phyloP scores from a whole-genome alignment of 1,139 yeast genomes.

The Yamadazyma buinensis region DNA sequence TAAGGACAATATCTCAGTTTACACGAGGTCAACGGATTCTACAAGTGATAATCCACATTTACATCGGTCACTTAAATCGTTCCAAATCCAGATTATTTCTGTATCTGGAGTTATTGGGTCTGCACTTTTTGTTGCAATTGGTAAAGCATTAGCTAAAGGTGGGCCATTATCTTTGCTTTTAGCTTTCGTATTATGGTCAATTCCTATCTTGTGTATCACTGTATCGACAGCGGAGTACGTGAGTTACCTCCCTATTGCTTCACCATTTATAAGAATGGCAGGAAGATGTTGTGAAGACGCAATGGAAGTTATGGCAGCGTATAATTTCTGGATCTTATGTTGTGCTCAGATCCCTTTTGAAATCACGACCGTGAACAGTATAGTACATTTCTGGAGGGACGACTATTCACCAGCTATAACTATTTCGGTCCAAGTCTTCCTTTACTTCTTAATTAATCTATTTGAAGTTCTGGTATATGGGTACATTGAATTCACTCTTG shows the following conservation, averaged over 20 bases:
- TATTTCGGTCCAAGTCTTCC: constrained; percentile 59
- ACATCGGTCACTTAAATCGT: constrained; percentile 21
- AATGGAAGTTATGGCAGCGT: constrained; percentile 72
- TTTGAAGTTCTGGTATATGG: constrained; percentile 63
- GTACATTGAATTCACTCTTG: constrained; percentile 65
- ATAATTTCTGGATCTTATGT: constrained; percentile 79
- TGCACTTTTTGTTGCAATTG: constrained; percentile 47
- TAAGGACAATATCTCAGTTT: constrained; percentile 13
- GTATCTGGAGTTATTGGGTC: constrained; percentile 52
- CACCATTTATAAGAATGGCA: constrained; percentile 56
- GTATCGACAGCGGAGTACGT: constrained; percentile 82
- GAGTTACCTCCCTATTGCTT: constrained; percentile 67
- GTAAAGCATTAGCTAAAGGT: constrained; percentile 37
- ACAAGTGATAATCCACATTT: constrained; percentile 14
- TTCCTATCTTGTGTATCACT: constrained; percentile 62
- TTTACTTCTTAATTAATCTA: constrained; percentile 59
- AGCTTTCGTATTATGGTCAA: constrained; percentile 43
- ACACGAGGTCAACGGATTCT: constrained; percentile 14
- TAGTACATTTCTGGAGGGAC: constrained; percentile 75
- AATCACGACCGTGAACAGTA: constrained; percentile 76
- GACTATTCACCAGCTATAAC: constrained; percentile 69
- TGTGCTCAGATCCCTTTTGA: constrained; percentile 80
- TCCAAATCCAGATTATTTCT: constrained; percentile 49
- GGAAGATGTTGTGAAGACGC: constrained; percentile 64
- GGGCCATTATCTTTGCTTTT: constrained; percentile 48